phyloP scores from a whole-genome alignment of 192 early-diverging fungal species.

The Chytriomyces sp. region DNA sequence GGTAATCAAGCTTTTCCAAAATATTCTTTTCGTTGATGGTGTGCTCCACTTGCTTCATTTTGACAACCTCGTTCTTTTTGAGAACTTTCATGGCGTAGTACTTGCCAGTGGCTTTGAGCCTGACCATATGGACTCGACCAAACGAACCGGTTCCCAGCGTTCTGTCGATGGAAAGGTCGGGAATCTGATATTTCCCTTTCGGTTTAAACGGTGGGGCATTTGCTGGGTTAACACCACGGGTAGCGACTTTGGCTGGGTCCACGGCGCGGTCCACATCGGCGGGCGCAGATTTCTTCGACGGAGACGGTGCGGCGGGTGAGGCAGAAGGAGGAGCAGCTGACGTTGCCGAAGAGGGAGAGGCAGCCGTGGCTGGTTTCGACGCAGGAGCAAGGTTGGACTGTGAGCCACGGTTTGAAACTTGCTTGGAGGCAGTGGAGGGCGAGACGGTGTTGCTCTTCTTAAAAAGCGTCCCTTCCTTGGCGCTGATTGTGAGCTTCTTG shows the following conservation, averaged over 20 bases:
- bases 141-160: slow-evolving; percentile 97
- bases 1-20: slow-evolving; percentile 83
- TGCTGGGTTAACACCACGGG: slow-evolving; percentile 25
- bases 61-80: slow-evolving; percentile 91
- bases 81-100: slow-evolving; percentile 98
- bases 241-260: neutral
- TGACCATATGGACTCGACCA: slow-evolving; percentile 93
- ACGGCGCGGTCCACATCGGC: neutral
- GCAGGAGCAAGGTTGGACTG: slow-evolving; percentile 6
- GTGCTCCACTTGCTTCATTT: slow-evolving; percentile 96
- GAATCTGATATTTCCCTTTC: slow-evolving; percentile 57
- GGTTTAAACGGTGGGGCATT: slow-evolving; percentile 24
- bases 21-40: slow-evolving; percentile 97
- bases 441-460: slow-evolving; percentile 35
- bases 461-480: slow-evolving; percentile 32
- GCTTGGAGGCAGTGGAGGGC: slow-evolving; percentile 11
- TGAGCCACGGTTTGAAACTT: neutral
- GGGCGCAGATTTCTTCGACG: slow-evolving; percentile 3
- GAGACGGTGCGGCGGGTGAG: neutral
- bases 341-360: neutral
- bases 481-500: slow-evolving; percentile 35
- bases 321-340: neutral
- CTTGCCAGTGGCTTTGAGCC: slow-evolving; percentile 74
- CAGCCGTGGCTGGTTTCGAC: neutral
- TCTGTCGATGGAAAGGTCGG: slow-evolving; percentile 82